Percentiles rank a stretch among this genome's conserved stretches.
Evolutionary conservation across 495 filamentous ascomycete species (phyloP).

Genomic region (Penicillium alfredii): DNA sequence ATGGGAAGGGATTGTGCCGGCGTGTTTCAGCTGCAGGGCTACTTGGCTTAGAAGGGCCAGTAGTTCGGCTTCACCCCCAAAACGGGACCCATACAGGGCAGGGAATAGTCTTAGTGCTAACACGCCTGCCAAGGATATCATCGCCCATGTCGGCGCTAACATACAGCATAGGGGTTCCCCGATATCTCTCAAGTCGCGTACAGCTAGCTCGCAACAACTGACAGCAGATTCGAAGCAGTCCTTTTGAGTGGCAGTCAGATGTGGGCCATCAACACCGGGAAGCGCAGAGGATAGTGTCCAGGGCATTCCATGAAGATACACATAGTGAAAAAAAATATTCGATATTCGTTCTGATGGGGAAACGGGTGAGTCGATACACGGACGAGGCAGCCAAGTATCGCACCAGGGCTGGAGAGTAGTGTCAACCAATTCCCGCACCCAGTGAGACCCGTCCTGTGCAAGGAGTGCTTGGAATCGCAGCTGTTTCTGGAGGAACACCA

Average conservation of each 20-base stretch:
- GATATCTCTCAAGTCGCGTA: conserved; percentile 15
- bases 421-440: conserved; percentile 20
- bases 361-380: neutral
- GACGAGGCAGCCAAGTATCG: conserved; percentile 11
- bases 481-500: conserved; percentile 15
- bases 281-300: conserved; percentile 27
- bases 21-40: conserved; percentile 18
- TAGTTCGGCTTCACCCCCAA: conserved; percentile 16
- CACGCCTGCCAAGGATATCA: conserved; percentile 25
- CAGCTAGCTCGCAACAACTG: conserved; percentile 19
- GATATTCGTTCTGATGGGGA: conserved; percentile 14
- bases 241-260: conserved; percentile 40
- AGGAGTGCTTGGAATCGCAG: conserved; percentile 3
- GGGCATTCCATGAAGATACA: conserved; percentile 21
- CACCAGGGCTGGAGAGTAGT: conserved; percentile 14
- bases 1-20: conserved; percentile 21
- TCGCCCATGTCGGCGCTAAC: conserved; percentile 30
- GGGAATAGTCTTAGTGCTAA: conserved; percentile 21
- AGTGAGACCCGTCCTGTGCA: conserved; percentile 13
- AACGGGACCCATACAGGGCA: conserved; percentile 5
- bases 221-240: conserved; percentile 38
- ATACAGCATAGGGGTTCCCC: conserved; percentile 26
- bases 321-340: conserved; percentile 17
- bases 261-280: conserved; percentile 1
- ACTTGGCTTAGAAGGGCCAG: conserved; percentile 19